Evolutionary conservation across 108 stramenopile species (phyloP).

Genomic region (Nitzschia sp.): DNA sequence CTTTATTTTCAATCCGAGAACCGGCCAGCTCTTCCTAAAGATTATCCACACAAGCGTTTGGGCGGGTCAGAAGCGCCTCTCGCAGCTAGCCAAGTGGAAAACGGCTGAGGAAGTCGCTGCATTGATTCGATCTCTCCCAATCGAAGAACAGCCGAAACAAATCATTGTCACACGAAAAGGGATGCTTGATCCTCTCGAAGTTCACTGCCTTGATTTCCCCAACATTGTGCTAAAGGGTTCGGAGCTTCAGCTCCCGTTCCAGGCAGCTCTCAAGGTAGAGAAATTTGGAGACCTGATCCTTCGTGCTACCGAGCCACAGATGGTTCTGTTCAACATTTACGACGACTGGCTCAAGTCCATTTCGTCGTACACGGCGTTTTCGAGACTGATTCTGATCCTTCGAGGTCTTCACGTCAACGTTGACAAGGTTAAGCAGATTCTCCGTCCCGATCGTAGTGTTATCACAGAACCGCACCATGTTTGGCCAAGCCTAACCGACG

Average conservation of each 20-base stretch:
- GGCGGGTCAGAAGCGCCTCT: constrained; percentile 99
- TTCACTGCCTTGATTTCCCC: constrained; percentile 98
- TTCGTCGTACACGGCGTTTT: constrained; percentile 98
- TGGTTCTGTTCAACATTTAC: constrained; percentile 99
- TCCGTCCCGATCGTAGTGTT: constrained; percentile 97
- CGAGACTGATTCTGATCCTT: constrained; percentile 96
- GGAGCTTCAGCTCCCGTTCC: constrained; percentile 98
- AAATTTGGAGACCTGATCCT: constrained; percentile 98
- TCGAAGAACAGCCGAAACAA: constrained; percentile 99
- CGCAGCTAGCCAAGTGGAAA: constrained; percentile 99
- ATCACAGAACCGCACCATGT: constrained; percentile 99
- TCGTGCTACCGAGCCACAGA: constrained; percentile 98
- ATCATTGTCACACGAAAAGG: constrained; percentile 99
- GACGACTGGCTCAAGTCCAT: constrained; percentile 99
- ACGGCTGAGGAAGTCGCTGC: constrained; percentile 99
- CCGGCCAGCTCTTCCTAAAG: constrained; percentile 98
- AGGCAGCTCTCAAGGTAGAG: constrained; percentile 97
- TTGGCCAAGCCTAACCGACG: constrained; percentile 98
- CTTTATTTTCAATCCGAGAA: constrained; percentile 99
- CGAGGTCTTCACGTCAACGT: constrained; percentile 96
- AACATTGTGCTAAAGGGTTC: constrained; percentile 98
- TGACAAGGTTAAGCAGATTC: constrained; percentile 96
- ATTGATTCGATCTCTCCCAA: constrained; percentile 96
- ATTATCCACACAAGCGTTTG: constrained; percentile 99
- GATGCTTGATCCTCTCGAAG: constrained; percentile 99